Base-by-base conservation (phyloP, 192 early-diverging fungal species). In the Coemansia erecta region DNA sequence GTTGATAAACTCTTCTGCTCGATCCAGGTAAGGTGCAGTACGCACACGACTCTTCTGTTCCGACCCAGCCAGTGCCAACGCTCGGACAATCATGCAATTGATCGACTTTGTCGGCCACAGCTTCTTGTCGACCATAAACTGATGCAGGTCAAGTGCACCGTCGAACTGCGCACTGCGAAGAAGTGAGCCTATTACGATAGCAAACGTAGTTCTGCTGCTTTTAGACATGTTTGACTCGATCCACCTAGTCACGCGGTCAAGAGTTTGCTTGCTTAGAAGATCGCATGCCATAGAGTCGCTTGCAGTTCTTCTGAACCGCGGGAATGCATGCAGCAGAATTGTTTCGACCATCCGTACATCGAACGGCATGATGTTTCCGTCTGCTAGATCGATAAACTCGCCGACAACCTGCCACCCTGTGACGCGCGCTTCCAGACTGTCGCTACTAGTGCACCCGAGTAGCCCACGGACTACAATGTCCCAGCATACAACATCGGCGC, bases 51-150 rank as follows among this genome's bases (percentile, higher is more conserved):
- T 6, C 15, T 26, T 23, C 8, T 10, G 39, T 24, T 15, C 15
- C 19, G 26, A 35, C 5, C 26, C 18, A 15, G 58, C 54, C 1
- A 75, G 45, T 10, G 22, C 41, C 23, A 56, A 15, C 0, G 68
- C 69, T 5, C 31, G 19, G 13, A 58, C 69, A 8, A 78, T 11
- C 75, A 78, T 78, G 64, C 69, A 72, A 45, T 68, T 72, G 41
- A 78, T 41, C 1, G 75, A 53, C 35, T 48, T 53, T n/a, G 69
- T 24, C 31, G 69, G 68, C 59, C 65, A 58, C 46, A 78, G 48
- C 21, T 50, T 41, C 44, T 58, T 52, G 3, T 28, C 12, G 24
- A 37, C 8, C 75, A 78, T 72, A 22, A 47, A 13, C 2, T 42
- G 41, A 40, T 72, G 63, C 11, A 72, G 33, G 6, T 66, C 75